Evolutionary conservation across 208 protist species (phyloP), one percentile per base, ranked within the genome.

Genomic region (Naegleria fowleri): DNA sequence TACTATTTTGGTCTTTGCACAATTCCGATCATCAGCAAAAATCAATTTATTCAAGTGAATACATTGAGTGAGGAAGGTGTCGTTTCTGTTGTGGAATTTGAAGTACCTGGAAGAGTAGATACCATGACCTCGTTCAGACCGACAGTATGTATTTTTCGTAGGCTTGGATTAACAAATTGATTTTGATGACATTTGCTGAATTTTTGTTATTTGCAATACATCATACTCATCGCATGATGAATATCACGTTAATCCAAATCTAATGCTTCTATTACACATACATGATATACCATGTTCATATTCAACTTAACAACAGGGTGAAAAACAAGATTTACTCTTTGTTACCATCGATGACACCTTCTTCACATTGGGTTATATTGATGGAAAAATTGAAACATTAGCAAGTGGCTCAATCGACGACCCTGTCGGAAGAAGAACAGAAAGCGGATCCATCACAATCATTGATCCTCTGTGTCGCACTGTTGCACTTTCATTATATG

Each of bases 301-400:
- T n/a, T 5, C 75, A 39, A 1, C 22, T 6, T 39, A 83, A 36
- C 0, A 83, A 36, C 22, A 85, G 38, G 22, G 33, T 33, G 39
- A 86, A 86, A 41, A 51, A 86, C 38, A 48, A 86, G 83, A 86
- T 51, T 48, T 33, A n/a, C 38, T 86, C 6, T 86, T 86, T n/a
- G n/a, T 86, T 41, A 51, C 33, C 5, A 86, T 36, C 33, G 40
- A 51, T 11, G 83, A 86, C 48, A 86, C 39, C 7, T 86, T 86
- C 19, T 33, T 86, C 6, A 86, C 15, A 51, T n/a, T 40, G 6
- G 40, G 33, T 33, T n/a, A 33, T 51, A 51, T n/a, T n/a, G 33
- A 33, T 15, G 40, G 40, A 36, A n/a, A 51, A 33, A 86, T 90
- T 52, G 40, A 59, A 59, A 90, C 88, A 51, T 5, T 59, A 15